Evolutionary conservation across 257 asterid genomes (phyloP).

Genomic region (Haberlea rhodopensis): DNA sequence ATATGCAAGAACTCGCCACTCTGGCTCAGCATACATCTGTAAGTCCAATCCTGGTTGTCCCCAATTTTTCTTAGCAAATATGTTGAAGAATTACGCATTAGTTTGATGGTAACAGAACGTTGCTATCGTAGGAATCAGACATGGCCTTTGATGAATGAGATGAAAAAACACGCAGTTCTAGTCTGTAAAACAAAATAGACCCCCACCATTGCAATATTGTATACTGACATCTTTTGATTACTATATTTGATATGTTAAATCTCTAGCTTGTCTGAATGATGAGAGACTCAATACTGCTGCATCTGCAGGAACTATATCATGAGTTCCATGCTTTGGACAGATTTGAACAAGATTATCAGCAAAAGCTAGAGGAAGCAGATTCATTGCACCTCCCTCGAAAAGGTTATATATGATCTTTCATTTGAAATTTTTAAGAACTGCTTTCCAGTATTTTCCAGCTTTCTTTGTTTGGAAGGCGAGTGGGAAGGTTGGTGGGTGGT

Average conservation of each 20-base stretch:
- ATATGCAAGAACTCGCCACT: slow-evolving; percentile 76
- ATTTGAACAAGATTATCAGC: slow-evolving; percentile 86
- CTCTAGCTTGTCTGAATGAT: slow-evolving; percentile 10
- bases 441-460: slow-evolving; percentile 13
- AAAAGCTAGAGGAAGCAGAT: slow-evolving; percentile 87
- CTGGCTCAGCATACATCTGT: slow-evolving; percentile 96
- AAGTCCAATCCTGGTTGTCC: slow-evolving; percentile 35
- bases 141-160: slow-evolving; percentile 5
- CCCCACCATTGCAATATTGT: neutral
- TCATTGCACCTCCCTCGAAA: slow-evolving; percentile 83
- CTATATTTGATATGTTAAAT: slow-evolving; percentile 12
- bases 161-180: neutral
- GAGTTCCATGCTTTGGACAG: slow-evolving; percentile 91
- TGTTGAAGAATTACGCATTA: neutral
- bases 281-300: slow-evolving; percentile 26
- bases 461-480: slow-evolving; percentile 12
- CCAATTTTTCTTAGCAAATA: neutral
- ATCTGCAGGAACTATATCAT: slow-evolving; percentile 88
- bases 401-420: slow-evolving; percentile 49
- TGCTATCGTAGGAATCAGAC: neutral
- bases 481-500: slow-evolving; percentile 3
- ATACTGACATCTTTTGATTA: slow-evolving; percentile 12
- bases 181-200: neutral
- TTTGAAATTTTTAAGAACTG: slow-evolving; percentile 1
- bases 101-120: neutral